Evolutionary conservation across 1,139 yeast species (phyloP), one percentile per base, ranked within the genome.

Genomic region (Sugiyamaella sp.): DNA sequence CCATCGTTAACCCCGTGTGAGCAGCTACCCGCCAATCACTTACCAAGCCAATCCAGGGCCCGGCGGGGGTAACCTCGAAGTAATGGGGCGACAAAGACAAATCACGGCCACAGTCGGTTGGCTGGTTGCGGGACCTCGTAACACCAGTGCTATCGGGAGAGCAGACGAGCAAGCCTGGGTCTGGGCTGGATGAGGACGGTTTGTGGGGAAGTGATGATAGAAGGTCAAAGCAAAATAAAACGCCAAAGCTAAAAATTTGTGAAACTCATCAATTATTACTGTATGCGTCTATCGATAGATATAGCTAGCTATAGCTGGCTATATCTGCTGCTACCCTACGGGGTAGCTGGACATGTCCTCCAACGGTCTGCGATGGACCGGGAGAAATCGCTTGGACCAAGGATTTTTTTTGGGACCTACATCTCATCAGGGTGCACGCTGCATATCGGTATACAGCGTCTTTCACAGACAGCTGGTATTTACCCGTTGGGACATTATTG

Each of bases 241-340:
- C 14, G 14, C 25, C 16, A 21, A 41, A 24, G 45, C 25, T 25
- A 41, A 24, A 41, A 41, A 41, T 22, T 24, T 16, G 20, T 25
- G 20, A 25, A 41, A 21, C 35, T 29, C 45, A 41, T 41, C 45
- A 22, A 41, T n/a, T 41, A 41, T 41, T 24, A 41, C 45, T 41
- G 35, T 41, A 41, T 29, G 35, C 35, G 35, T 29, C 8, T 29
- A 29, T n/a, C n/a, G n/a, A n/a, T n/a, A n/a, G n/a, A n/a, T n/a
- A n/a, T n/a, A n/a, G n/a, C n/a, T n/a, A n/a, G n/a, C n/a, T n/a
- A n/a, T n/a, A n/a, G n/a, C n/a, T n/a, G n/a, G n/a, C n/a, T n/a
- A n/a, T n/a, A n/a, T n/a, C n/a, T n/a, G 35, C 8, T 29, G 14
- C 35, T 29, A 29, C 35, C 35, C 35, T 29, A 29, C 35, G 35